A percentile compares a stretch with the other conserved stretches of the same genome.
Evolutionary conservation across 1,139 yeast genomes (phyloP).

Genomic region (Kodamaea sp.): DNA sequence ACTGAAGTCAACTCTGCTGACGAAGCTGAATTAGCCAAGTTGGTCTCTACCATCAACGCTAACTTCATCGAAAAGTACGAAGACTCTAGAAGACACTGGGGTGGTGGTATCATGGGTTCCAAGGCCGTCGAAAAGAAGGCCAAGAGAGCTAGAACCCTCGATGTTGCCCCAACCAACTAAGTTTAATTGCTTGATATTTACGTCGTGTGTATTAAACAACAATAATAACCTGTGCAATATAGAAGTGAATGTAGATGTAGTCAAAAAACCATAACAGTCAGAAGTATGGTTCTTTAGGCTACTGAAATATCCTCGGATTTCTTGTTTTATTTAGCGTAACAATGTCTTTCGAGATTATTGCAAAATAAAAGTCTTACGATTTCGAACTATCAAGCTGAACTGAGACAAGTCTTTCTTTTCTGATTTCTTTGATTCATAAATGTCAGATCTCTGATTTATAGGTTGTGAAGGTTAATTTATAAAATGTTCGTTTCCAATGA

Average conservation of each 20-base stretch:
- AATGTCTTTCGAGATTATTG: too few relatives aligned
- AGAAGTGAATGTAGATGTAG: background rate
- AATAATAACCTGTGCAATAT: background rate
- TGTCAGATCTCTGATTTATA: too few relatives aligned
- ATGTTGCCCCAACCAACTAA: slow-evolving; percentile 22
- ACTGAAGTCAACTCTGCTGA: slow-evolving; percentile 94
- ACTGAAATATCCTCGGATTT: too few relatives aligned
- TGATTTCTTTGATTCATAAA: too few relatives aligned
- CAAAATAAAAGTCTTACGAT: too few relatives aligned
- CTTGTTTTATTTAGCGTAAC: too few relatives aligned
- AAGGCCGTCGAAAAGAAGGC: slow-evolving; percentile 78
- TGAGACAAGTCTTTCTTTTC: too few relatives aligned
- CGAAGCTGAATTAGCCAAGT: slow-evolving; percentile 90
- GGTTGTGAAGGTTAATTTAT: too few relatives aligned
- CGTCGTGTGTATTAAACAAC: slow-evolving; percentile 7
- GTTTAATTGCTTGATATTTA: background rate
- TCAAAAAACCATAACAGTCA: too few relatives aligned
- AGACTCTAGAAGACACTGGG: slow-evolving; percentile 97
- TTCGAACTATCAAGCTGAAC: too few relatives aligned
- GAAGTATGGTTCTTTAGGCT: too few relatives aligned
- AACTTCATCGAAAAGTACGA: slow-evolving; percentile 93
- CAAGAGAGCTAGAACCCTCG: slow-evolving; percentile 46
- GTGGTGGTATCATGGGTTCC: slow-evolving; percentile 98
- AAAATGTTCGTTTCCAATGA: too few relatives aligned
- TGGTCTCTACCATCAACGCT: slow-evolving; percentile 87